Conservation (phyloP, 2,329 filamentous ascomycete genomes). For the Sporothrix humicola region DNA sequence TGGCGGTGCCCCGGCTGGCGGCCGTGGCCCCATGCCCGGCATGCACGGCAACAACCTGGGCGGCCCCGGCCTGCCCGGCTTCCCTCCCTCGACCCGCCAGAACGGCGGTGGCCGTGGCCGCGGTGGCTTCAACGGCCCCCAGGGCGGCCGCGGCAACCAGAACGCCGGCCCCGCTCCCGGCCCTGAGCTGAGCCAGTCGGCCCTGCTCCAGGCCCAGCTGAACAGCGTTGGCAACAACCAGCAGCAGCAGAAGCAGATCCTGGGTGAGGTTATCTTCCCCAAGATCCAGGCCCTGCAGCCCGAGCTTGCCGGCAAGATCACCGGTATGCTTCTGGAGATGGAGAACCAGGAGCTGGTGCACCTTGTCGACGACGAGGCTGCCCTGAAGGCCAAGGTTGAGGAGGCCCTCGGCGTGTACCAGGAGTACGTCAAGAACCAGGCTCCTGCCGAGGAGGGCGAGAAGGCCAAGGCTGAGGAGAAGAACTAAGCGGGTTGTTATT, state of each 20-base stretch:
- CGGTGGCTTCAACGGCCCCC: slow-evolving; percentile 52
- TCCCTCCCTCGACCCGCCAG: slow-evolving; percentile 61
- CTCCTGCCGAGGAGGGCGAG: slow-evolving; percentile 44
- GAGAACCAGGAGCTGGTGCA: slow-evolving; percentile 92
- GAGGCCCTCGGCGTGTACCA: slow-evolving; percentile 97
- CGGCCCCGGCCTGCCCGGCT: slow-evolving; percentile 60
- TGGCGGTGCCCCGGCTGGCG: slow-evolving; percentile 68
- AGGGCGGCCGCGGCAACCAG: slow-evolving; percentile 56
- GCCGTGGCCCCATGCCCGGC: slow-evolving; percentile 74
- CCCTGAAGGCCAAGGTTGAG: slow-evolving; percentile 93
- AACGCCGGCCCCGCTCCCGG: slow-evolving; percentile 42
- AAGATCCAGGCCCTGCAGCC: slow-evolving; percentile 96
- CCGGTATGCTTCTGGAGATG: slow-evolving; percentile 99
- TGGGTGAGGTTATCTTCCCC: slow-evolving; percentile 96
- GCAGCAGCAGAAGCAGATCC: slow-evolving; percentile 95
- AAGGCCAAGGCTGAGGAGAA: slow-evolving; percentile 59
- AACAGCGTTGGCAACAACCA: slow-evolving; percentile 56
- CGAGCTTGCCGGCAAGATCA: slow-evolving; percentile 98
- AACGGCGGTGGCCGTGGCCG: slow-evolving; percentile 51
- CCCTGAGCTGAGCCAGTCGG: slow-evolving; percentile 50
- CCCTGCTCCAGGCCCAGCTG: slow-evolving; percentile 64
- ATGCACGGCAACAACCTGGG: slow-evolving; percentile 62
- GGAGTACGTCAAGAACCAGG: slow-evolving; percentile 94
- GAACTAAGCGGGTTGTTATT: slow-evolving; percentile 33
- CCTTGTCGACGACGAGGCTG: slow-evolving; percentile 89